phyloP scores from a whole-genome alignment of 129 eudicot species.

The Tanacetum coccineum region DNA sequence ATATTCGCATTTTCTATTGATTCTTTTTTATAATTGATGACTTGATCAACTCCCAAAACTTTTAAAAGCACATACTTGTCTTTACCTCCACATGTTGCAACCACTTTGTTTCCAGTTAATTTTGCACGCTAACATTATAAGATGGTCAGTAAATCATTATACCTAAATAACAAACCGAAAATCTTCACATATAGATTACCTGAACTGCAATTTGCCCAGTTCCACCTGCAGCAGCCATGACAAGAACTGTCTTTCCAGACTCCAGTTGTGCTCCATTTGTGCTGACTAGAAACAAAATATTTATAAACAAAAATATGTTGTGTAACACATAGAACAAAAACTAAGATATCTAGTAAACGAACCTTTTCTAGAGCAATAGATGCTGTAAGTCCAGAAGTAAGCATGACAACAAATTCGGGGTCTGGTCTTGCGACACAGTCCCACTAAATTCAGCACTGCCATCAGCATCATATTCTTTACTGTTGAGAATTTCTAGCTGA shows the following conservation, averaged over 20 bases:
- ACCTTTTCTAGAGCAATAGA: constrained; percentile 91
- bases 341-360: neutral
- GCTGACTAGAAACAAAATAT: constrained; percentile 72
- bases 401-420: constrained; percentile 97
- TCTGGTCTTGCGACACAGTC: constrained; percentile 68
- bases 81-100: constrained; percentile 98
- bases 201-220: constrained; percentile 99
- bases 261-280: constrained; percentile 84
- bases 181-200: too few relatives aligned
- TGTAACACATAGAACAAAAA: too few relatives aligned
- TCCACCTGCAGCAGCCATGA: constrained; percentile 99
- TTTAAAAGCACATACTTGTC: constrained; percentile 75
- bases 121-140: constrained; percentile 66
- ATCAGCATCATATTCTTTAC: too few relatives aligned
- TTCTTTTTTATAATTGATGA: constrained; percentile 84
- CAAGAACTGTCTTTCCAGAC: constrained; percentile 78
- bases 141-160: constrained; percentile 32
- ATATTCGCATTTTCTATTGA: constrained; percentile 57
- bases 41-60: constrained; percentile 82
- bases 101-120: constrained; percentile 87
- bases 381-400: constrained; percentile 97
- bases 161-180: too few relatives aligned
- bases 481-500: too few relatives aligned
- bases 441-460: neutral
- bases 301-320: too few relatives aligned